Percentiles rank a stretch among this genome's conserved stretches.
Evolutionary conservation across 495 filamentous ascomycete genomes (phyloP).

Genomic region (Symbiotaphrina buchneri): DNA sequence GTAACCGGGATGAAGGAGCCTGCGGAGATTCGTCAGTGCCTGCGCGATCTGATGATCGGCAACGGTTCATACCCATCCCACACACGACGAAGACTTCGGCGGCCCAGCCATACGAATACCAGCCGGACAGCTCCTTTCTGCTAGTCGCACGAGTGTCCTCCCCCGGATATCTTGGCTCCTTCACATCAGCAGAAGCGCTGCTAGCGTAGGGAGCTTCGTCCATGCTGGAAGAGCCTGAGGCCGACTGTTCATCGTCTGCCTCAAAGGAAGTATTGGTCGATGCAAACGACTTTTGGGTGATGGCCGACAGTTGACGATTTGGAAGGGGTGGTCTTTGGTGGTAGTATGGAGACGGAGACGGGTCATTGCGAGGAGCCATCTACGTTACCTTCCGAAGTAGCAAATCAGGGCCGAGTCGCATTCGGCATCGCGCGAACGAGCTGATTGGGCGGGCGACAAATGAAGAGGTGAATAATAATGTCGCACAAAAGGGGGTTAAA

Average conservation of each 20-base stretch:
- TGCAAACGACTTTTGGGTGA: conserved; percentile 4
- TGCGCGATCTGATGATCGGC: not conserved
- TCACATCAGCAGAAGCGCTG: too few relatives aligned
- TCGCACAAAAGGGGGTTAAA: too few relatives aligned
- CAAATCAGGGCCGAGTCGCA: too few relatives aligned
- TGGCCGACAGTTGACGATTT: too few relatives aligned
- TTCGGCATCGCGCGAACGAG: too few relatives aligned
- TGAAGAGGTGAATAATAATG: too few relatives aligned
- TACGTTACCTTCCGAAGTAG: too few relatives aligned
- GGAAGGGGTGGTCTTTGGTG: too few relatives aligned
- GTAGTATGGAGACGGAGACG: too few relatives aligned
- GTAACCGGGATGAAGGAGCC: conserved; percentile 95
- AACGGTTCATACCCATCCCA: conserved; percentile 37
- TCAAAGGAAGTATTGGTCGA: conserved; percentile 13
- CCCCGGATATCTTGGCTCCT: conserved; percentile 34
- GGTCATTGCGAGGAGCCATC: too few relatives aligned
- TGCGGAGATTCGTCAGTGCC: conserved; percentile 13
- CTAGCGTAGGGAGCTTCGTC: too few relatives aligned
- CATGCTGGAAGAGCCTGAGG: not conserved
- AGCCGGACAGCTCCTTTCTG: conserved; percentile 68
- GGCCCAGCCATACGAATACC: conserved; percentile 93
- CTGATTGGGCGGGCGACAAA: too few relatives aligned
- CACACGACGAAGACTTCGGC: conserved; percentile 97
- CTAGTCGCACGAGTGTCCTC: conserved; percentile 82
- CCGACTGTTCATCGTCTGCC: conserved; percentile 13